Evolutionary conservation across 169 alveolate species (phyloP).

Genomic region (Toxoplasma gondii): DNA sequence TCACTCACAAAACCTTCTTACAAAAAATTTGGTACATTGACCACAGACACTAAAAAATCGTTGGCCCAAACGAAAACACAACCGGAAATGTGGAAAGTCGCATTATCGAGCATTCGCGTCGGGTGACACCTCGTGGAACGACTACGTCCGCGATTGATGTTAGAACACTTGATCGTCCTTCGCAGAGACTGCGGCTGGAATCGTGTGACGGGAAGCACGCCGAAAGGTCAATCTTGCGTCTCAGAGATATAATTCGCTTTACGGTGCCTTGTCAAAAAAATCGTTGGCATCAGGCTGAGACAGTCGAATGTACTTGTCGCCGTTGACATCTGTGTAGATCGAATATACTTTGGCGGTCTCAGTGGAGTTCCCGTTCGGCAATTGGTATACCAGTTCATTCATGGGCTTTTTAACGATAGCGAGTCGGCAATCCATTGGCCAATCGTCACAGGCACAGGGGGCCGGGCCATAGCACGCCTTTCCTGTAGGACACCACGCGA

Average conservation of each 20-base stretch:
- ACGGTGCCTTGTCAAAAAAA: background rate
- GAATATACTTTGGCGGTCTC: background rate
- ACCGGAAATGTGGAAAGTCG: no score
- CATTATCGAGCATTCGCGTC: no score
- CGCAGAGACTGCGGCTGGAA: no score
- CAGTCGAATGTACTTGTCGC: slow-evolving; percentile 2
- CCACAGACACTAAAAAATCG: no score
- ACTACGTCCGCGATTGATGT: no score
- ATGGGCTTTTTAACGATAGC: background rate
- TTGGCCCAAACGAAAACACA: no score
- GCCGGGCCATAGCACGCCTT: background rate
- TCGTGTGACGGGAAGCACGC: no score
- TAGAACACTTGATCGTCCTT: no score
- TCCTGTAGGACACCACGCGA: background rate
- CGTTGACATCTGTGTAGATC: background rate
- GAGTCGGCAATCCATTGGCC: slow-evolving; percentile 3
- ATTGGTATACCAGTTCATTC: background rate
- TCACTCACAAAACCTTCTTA: no score
- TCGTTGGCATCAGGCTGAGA: background rate
- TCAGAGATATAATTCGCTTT: background rate
- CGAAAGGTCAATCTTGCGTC: no score
- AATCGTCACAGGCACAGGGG: background rate
- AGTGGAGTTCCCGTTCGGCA: background rate
- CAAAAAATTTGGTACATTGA: no score
- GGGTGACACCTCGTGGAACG: no score